Base-by-base conservation (phyloP, 2,329 filamentous ascomycete species). In the Hypoxylon sp. region DNA sequence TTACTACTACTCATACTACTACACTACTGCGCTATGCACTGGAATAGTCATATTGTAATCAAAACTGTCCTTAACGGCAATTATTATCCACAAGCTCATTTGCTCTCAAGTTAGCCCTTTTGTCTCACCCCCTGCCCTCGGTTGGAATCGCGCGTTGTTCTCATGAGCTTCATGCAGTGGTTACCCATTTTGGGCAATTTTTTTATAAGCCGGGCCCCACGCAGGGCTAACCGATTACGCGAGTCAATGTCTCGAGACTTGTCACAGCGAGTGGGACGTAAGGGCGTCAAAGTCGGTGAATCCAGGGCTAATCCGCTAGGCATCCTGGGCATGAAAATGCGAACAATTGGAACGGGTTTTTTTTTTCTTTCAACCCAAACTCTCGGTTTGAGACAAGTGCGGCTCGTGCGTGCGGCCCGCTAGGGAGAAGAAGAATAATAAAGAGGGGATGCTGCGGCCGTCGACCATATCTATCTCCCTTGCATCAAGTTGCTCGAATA, bases 241-340 rank as follows among this genome's bases (percentile, higher is more conserved):
- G 62, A 70, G 68, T 70, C 61, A 70, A 63, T 53, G 51, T 37
- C 22, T 19, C 31, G 24, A 39, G 33, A 31, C 35, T 46, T 14
- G 50, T 58, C 48, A 39, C 46, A 55, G 55, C 33, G 31, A 52
- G 53, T 58, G 51, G 54, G 59, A 68, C 39, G 68, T 56, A 70
- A 70, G 65, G 65, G 65, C 56, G 61, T 63, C 65, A 70, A 51
- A 58, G 62, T 66, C 65, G 65, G 65, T 70, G 68, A 70, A 64
- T 52, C 37, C 33, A 60, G 51, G 42, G 53, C 55, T 55, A 61
- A 31, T 47, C 31, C 17, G 48, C 33, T 68, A 50, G 59, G 61
- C 29, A 47, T 17, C 56, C 53, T 60, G 29, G 29, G 37, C 44
- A 63, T 62, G 42, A 33, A 62, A 48, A 46, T 50, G 42, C 37